Base-by-base conservation (phyloP, 2,329 filamentous ascomycete genomes). In the Curvularia verruculosa region DNA sequence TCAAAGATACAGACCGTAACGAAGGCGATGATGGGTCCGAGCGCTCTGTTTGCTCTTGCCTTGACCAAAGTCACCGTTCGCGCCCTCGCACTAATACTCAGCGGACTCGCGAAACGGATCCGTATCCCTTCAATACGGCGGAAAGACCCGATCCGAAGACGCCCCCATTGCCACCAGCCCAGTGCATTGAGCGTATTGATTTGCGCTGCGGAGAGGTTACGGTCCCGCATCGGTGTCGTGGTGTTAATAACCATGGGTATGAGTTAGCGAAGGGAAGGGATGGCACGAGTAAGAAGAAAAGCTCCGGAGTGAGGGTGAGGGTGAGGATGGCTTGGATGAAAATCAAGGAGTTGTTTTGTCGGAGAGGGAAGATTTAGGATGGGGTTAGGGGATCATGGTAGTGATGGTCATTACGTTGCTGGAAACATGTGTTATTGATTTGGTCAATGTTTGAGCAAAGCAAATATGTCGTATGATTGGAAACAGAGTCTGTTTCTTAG, bases 281-380 rank as follows among this genome's bases (percentile, higher is more conserved):
- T 15, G n/a, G 37, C 45, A 12, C 29, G 26, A 29, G 10, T n/a
- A 23, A 19, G n/a, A 52, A 34, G 28, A 39, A 24, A 24, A 31
- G 29, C 15, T 39, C 19, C 15, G 36, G 36, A 23, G 34, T 21
- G 40, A 49, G 40, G 36, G 28, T 21, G 41, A 49, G 40, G 31
- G 39, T 37, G 26, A 46, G 10, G 24, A 37, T 18, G 40, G 19
- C 7, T 2, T 52, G 58, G 53, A 19, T 21, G 21, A 56, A 19
- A 26, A 9, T 56, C 8, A 45, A 24, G 24, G 7, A 6, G 1
- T 26, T 37, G 3, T 40, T 51, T 31, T 40, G 44, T 15, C 34
- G 28, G 18, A 53, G 41, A 29, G 9, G 12, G 29, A 9, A 4
- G 10, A 24, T 8, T 40, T 26, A 23, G 18, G 23, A 18, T 36